Evolutionary conservation across 257 asterid genomes (phyloP).

Genomic region (Capsicum baccatum): DNA sequence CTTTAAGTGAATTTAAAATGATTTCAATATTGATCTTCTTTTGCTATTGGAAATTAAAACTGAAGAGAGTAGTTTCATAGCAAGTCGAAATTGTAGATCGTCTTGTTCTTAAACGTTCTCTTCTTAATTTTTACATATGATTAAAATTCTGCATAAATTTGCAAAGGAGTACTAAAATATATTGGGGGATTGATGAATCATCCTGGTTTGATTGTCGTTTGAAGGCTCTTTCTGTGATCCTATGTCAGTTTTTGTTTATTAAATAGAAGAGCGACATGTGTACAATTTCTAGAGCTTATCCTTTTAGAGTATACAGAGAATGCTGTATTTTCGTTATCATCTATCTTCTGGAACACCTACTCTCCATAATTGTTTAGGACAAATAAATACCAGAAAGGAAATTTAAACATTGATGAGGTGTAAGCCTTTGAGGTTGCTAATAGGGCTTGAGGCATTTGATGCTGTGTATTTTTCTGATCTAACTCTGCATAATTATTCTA

Average conservation of each 20-base stretch:
- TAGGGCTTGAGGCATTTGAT: neutral
- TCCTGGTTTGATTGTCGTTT: neutral
- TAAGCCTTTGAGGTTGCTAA: slow-evolving; percentile 20
- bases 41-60: neutral
- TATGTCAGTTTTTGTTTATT: neutral
- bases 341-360: neutral
- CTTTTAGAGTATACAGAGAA: neutral
- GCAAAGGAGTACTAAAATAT: neutral
- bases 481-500: neutral
- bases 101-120: neutral
- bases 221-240: neutral
- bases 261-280: neutral
- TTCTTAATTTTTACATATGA: neutral
- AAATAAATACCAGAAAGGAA: slow-evolving; percentile 4
- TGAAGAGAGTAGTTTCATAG: slow-evolving; percentile 8
- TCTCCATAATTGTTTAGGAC: neutral
- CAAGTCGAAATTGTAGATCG: neutral
- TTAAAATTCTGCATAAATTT: neutral
- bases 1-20: neutral
- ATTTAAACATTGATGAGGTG: neutral
- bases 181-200: neutral
- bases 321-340: neutral
- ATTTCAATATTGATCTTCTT: neutral
- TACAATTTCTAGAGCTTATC: neutral
- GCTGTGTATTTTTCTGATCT: neutral